Percentiles rank a stretch among this genome's conserved stretches.
Evolutionary conservation across 495 filamentous ascomycete species (phyloP).

Genomic region (Lasiosphaeria miniovina): DNA sequence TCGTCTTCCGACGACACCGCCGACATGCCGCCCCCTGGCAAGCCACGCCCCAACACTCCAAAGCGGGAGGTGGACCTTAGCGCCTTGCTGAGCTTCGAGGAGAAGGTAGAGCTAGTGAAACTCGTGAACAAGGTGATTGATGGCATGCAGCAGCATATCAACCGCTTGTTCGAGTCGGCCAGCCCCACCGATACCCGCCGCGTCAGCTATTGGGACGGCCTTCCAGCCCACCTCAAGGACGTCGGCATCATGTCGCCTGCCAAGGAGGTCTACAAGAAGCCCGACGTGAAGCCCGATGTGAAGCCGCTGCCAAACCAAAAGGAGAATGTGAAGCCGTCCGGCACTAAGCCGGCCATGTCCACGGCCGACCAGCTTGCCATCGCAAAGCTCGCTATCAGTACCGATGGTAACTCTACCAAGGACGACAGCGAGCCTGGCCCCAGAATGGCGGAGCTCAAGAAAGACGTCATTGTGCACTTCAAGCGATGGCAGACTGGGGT

Average conservation of each 20-base stretch:
- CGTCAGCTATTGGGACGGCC: conserved; percentile 25
- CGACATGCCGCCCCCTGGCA: conserved; percentile 29
- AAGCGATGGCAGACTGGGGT: conserved; percentile 43
- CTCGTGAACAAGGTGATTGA: conserved; percentile 46
- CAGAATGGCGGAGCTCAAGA: conserved; percentile 42
- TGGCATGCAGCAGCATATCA: conserved; percentile 46
- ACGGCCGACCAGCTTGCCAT: conserved; percentile 6
- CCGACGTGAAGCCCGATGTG: neutral
- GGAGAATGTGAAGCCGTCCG: conserved; percentile 28
- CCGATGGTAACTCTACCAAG: conserved; percentile 1
- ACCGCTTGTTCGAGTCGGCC: conserved; percentile 43
- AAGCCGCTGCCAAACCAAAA: conserved; percentile 9
- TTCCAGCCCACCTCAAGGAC: conserved; percentile 32
- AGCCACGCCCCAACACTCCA: conserved; percentile 18
- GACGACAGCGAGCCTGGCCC: conserved; percentile 22
- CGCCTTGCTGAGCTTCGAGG: conserved; percentile 23
- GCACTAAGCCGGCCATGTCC: conserved; percentile 15
- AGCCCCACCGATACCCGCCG: conserved; percentile 22
- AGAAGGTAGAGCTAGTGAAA: conserved; percentile 29
- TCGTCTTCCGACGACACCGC: conserved; percentile 13
- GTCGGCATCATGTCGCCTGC: conserved; percentile 17
- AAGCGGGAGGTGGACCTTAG: conserved; percentile 35
- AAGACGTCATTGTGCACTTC: conserved; percentile 41
- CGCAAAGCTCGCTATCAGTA: conserved; percentile 3
- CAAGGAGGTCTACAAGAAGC: conserved; percentile 4